phyloP scores from a whole-genome alignment of 768 basidiomycete species.

The Zangia roseola region DNA sequence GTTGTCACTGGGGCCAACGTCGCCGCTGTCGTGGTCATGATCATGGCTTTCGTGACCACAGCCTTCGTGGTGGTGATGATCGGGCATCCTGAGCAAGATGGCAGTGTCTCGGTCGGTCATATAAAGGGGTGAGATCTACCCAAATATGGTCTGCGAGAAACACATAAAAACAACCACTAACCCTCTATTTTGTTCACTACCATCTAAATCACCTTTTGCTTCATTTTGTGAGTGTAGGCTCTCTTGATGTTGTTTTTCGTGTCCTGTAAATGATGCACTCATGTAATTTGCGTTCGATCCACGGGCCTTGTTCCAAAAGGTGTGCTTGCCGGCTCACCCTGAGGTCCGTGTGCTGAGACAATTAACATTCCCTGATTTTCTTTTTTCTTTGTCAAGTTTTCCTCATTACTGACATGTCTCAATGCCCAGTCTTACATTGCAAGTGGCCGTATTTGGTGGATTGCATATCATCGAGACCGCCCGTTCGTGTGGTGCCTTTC shows the following conservation, averaged over 20 bases:
- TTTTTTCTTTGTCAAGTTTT: background rate
- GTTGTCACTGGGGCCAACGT: constrained; percentile 60
- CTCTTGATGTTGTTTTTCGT: constrained; percentile 1
- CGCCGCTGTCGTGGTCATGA: constrained; percentile 51
- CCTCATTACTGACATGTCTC: constrained; percentile 7
- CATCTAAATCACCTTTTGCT: background rate
- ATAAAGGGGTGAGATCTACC: background rate
- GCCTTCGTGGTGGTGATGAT: constrained; percentile 44
- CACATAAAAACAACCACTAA: constrained; percentile 16
- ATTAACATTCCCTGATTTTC: constrained; percentile 48
- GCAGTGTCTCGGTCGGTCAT: no score
- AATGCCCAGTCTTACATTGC: background rate
- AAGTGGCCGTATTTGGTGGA: background rate
- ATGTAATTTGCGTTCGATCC: constrained; percentile 92
- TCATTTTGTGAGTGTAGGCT: constrained; percentile 13
- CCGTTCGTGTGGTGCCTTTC: constrained; percentile 11
- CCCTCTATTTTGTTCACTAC: background rate
- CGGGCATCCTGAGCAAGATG: constrained; percentile 3
- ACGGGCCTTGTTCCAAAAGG: constrained; percentile 64
- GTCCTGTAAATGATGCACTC: constrained; percentile 48
- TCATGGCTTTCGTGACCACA: constrained; percentile 62
- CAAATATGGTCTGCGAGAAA: constrained; percentile 3
- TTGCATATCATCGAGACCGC: constrained; percentile 3
- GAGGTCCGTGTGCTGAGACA: constrained; percentile 73
- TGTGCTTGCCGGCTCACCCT: constrained; percentile 73